A percentile compares a stretch with the other conserved stretches of the same genome.
Evolutionary conservation across 2,329 filamentous ascomycete genomes (phyloP).

Genomic region (Tolypocladium cylindrosporum): DNA sequence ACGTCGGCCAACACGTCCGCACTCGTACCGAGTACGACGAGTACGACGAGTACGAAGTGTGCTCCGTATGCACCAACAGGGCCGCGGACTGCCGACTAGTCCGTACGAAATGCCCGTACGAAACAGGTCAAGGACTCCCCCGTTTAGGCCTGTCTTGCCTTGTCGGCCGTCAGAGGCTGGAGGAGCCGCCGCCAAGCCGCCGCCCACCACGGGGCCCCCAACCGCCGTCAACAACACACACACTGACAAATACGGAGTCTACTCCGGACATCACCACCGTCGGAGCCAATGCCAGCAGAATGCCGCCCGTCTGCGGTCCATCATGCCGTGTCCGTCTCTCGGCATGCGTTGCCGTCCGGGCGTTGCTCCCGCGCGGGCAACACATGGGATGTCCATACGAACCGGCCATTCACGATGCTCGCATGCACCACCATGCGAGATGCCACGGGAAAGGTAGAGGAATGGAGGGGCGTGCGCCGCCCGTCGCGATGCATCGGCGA

Average conservation of each 20-base stretch:
- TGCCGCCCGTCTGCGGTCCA: neutral
- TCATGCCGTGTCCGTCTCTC: neutral
- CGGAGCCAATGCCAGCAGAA: neutral
- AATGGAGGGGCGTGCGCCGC: neutral
- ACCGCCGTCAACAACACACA: neutral
- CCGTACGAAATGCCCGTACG: too few species aligned
- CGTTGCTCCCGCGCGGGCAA: neutral
- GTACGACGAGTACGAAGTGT: too few species aligned
- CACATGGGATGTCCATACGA: neutral
- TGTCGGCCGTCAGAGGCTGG: neutral
- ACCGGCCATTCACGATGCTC: neutral
- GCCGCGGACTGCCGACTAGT: too few species aligned
- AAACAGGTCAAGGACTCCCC: too few species aligned
- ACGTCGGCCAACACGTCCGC: neutral
- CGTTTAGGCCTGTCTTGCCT: neutral
- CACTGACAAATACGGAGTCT: neutral
- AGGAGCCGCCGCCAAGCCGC: neutral
- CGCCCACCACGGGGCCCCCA: neutral
- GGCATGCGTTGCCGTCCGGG: neutral
- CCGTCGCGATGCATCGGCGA: neutral
- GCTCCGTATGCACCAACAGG: too few species aligned
- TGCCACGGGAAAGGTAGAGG: neutral
- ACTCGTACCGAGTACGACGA: neutral
- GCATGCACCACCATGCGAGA: neutral
- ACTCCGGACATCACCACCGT: neutral